Evolutionary conservation across 345 rosid genomes (phyloP).

Genomic region (Psidium friedrichsthalianum): DNA sequence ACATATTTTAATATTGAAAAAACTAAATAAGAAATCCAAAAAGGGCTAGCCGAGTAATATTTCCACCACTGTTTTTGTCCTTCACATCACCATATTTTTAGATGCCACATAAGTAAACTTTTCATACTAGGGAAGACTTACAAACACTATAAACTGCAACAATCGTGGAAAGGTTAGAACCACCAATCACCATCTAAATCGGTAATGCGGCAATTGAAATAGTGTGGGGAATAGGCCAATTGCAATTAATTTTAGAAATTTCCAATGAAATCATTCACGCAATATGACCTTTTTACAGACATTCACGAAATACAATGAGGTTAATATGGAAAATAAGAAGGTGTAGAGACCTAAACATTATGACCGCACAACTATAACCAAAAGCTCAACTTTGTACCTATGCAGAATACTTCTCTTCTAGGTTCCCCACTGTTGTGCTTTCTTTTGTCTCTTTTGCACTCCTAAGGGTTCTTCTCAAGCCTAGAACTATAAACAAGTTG

Average conservation of each 20-base stretch:
- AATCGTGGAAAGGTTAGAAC: not conserved
- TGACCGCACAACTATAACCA: too few relatives aligned
- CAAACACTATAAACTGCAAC: not conserved
- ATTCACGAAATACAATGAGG: too few relatives aligned
- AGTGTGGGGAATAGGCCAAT: not conserved
- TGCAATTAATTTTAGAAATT: not conserved
- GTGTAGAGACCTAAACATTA: too few relatives aligned
- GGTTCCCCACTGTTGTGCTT: too few relatives aligned
- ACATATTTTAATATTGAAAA: not conserved
- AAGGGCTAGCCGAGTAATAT: not conserved
- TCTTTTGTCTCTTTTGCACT: too few relatives aligned
- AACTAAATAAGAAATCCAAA: not conserved
- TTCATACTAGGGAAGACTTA: not conserved
- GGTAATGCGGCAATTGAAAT: not conserved
- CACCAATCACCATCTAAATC: not conserved
- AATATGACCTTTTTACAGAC: not conserved
- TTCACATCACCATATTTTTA: not conserved
- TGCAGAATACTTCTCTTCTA: too few relatives aligned
- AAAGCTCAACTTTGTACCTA: too few relatives aligned
- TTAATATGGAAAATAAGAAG: too few relatives aligned
- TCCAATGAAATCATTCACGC: not conserved
- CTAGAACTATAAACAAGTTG: too few relatives aligned
- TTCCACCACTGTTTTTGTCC: not conserved
- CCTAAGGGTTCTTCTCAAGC: too few relatives aligned
- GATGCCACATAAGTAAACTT: not conserved